phyloP scores from a whole-genome alignment of 257 asterid species.

The Datura wrightii region DNA sequence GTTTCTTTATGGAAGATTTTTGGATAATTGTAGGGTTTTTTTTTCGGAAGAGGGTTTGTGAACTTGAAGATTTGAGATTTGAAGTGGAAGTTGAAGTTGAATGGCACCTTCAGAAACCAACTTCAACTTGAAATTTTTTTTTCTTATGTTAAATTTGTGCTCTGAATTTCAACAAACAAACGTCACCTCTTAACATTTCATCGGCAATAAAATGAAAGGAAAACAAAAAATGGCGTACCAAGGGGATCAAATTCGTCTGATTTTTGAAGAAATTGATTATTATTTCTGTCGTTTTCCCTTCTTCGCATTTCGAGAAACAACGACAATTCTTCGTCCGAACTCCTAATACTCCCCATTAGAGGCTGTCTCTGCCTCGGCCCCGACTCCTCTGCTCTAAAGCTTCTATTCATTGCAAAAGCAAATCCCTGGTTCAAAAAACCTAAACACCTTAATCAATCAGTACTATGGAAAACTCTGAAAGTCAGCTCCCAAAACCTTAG shows the following conservation, averaged over 20 bases:
- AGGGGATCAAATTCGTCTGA: constrained; percentile 82
- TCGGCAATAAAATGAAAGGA: background rate
- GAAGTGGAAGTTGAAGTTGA: background rate
- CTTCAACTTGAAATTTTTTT: background rate
- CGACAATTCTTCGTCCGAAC: constrained; percentile 82
- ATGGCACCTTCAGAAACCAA: background rate
- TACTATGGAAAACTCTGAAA: constrained; percentile 19
- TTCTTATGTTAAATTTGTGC: background rate
- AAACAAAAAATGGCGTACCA: constrained; percentile 45
- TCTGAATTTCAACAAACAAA: background rate
- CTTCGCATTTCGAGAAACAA: constrained; percentile 89
- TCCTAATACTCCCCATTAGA: constrained; percentile 64
- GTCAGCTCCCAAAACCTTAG: constrained; percentile 44
- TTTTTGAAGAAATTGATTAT: constrained; percentile 69
- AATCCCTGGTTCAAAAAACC: constrained; percentile 22
- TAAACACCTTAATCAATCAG: constrained; percentile 41
- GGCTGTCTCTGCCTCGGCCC: constrained; percentile 35
- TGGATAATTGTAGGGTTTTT: background rate
- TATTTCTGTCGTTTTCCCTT: constrained; percentile 79
- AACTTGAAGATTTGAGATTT: background rate
- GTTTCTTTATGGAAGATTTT: background rate
- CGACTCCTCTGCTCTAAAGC: constrained; percentile 76
- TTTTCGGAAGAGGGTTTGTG: background rate
- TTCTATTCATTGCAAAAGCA: constrained; percentile 61
- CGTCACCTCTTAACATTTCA: background rate